Conservation (phyloP, 2,329 filamentous ascomycete genomes). For the Ophiostoma ulmi region DNA sequence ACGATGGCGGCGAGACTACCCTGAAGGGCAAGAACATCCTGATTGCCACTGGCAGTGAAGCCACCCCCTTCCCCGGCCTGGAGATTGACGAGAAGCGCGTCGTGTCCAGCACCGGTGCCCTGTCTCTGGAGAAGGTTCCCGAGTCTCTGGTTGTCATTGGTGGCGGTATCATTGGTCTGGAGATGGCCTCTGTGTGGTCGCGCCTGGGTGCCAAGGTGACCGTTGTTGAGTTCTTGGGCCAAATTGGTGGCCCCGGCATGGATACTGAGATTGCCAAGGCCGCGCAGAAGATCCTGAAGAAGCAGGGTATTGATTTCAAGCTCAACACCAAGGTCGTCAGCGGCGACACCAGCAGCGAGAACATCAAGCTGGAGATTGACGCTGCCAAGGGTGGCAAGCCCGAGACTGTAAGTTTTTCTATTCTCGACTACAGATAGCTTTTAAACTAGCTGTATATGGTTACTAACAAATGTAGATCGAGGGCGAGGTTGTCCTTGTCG, state of each 20-base stretch:
- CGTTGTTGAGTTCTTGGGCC: constrained; percentile 90
- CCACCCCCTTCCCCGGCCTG: constrained; percentile 92
- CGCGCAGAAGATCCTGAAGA: constrained; percentile 85
- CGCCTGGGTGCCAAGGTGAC: constrained; percentile 90
- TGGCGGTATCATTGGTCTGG: constrained; percentile 95
- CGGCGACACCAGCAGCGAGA: constrained; percentile 74
- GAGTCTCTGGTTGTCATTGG: constrained; percentile 97
- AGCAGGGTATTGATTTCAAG: constrained; percentile 99
- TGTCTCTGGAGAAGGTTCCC: constrained; percentile 82
- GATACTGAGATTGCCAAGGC: constrained; percentile 88
- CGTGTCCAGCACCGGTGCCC: constrained; percentile 90
- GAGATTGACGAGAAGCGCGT: constrained; percentile 97
- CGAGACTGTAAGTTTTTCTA: constrained; percentile 62
- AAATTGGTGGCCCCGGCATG: constrained; percentile 98
- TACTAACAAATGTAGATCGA: constrained; percentile 58
- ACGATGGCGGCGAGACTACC: constrained; percentile 85
- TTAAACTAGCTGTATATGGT: too few relatives aligned
- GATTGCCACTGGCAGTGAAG: constrained; percentile 92
- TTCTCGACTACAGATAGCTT: constrained; percentile 19
- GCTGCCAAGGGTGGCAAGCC: constrained; percentile 94
- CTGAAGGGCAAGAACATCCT: constrained; percentile 94
- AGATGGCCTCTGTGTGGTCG: constrained; percentile 98
- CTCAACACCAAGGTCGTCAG: constrained; percentile 88
- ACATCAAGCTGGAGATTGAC: constrained; percentile 78
- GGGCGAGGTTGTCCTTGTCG: constrained; percentile 90